Evolutionary conservation across 345 rosid species (phyloP).

Genomic region (Aquilaria yunnanensis): DNA sequence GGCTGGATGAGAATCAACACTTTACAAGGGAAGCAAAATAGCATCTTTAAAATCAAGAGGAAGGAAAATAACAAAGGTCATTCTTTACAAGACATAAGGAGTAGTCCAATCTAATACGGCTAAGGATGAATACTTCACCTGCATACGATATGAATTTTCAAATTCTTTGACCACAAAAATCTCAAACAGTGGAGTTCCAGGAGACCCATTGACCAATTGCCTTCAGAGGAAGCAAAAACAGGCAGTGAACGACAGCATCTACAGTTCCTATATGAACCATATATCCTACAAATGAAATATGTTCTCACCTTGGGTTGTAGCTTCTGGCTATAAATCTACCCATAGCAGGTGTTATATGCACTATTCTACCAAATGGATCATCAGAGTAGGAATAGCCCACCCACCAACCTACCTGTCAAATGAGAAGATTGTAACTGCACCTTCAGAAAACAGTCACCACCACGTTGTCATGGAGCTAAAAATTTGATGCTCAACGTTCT

Average conservation of each 20-base stretch:
- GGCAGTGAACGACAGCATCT: conserved; percentile 2
- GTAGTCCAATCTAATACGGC: too few relatives aligned
- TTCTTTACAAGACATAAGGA: too few relatives aligned
- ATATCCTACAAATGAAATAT: conserved; percentile 11
- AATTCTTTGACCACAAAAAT: conserved; percentile 78
- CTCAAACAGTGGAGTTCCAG: conserved; percentile 94
- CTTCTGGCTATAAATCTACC: conserved; percentile 90
- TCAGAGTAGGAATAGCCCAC: conserved; percentile 75
- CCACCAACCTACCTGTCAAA: conserved; percentile 95
- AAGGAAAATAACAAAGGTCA: too few relatives aligned
- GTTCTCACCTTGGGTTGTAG: conserved; percentile 73
- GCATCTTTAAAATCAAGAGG: too few relatives aligned
- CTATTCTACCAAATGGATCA: conserved; percentile 82
- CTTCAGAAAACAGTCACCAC: background rate
- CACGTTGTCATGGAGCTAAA: background rate
- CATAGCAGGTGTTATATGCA: conserved; percentile 73
- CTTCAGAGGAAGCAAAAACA: conserved; percentile 38
- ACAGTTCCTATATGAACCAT: conserved; percentile 7
- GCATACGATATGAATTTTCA: conserved; percentile 60
- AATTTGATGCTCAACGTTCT: too few relatives aligned
- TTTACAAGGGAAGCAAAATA: too few relatives aligned
- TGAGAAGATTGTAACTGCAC: conserved; percentile 16
- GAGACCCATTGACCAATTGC: conserved; percentile 70
- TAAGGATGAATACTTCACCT: conserved; percentile 35
- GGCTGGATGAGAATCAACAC: too few relatives aligned